Evolutionary conservation across 805 yeast species (phyloP).

Genomic region (Saturnispora sanitii): DNA sequence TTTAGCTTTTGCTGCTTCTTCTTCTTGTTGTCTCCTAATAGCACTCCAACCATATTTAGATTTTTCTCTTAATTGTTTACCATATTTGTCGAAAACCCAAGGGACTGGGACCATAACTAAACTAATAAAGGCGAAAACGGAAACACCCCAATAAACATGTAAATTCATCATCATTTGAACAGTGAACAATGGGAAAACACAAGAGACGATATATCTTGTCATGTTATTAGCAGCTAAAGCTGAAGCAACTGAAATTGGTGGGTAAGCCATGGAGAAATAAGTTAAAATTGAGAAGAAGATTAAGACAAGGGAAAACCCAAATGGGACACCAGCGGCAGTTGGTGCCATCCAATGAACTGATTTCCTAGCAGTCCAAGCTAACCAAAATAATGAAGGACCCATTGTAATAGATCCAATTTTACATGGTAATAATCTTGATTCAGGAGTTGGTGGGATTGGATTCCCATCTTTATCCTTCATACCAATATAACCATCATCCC

Average conservation of each 20-base stretch:
- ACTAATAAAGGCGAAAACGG: slow-evolving; percentile 55
- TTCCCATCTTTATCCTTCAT: slow-evolving; percentile 50
- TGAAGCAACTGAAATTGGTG: slow-evolving; percentile 72
- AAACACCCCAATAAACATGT: slow-evolving; percentile 72
- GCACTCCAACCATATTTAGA: slow-evolving; percentile 58
- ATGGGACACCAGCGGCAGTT: slow-evolving; percentile 63
- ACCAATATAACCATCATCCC: slow-evolving; percentile 53
- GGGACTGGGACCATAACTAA: slow-evolving; percentile 68
- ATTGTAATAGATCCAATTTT: slow-evolving; percentile 58
- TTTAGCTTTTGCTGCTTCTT: slow-evolving; percentile 1
- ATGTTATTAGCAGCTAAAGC: slow-evolving; percentile 84
- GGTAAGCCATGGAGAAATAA: slow-evolving; percentile 62
- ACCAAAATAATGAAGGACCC: slow-evolving; percentile 68
- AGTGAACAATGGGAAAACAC: slow-evolving; percentile 78
- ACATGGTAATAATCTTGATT: slow-evolving; percentile 47
- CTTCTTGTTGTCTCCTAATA: slow-evolving; percentile 15
- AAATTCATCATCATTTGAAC: slow-evolving; percentile 71
- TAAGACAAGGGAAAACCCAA: slow-evolving; percentile 65
- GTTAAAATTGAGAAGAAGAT: slow-evolving; percentile 62
- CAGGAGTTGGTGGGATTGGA: slow-evolving; percentile 47
- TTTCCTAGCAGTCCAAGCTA: slow-evolving; percentile 63
- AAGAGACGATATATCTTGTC: slow-evolving; percentile 62
- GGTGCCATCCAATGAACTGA: slow-evolving; percentile 72
- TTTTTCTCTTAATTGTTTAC: slow-evolving; percentile 42
- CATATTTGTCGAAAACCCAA: slow-evolving; percentile 54